Base-by-base conservation (phyloP, 1,284 basidiomycete genomes). In the Coniferiporia sulphurascens region DNA sequence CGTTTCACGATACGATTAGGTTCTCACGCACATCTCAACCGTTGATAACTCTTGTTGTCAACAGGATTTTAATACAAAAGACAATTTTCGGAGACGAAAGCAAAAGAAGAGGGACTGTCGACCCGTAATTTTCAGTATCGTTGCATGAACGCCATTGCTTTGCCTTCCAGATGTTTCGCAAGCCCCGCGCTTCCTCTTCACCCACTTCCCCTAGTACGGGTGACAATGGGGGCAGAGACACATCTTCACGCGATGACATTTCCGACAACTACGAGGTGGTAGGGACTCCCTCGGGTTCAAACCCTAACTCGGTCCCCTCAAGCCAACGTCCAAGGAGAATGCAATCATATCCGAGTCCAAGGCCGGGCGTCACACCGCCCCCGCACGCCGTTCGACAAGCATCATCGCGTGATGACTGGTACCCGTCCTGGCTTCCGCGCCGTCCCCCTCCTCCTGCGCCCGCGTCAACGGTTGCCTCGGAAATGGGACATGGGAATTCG, bases 401-500 rank as follows among this genome's bases (percentile, higher is more conserved):
- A 43, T 36, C 59, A 7, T 57, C 55, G 22, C 45, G 49, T 6
- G 51, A 53, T 17, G 59, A 61, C 45, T 61, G 59, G 59, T 91
- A 91, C 67, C 89, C 89, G 3, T 85, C 86, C 32, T 91, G 89
- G 89, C 83, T 91, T 3, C 89, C 89, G 12, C 82, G 76, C 62
- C 80, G 89, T n/a, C 89, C 89, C 4, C 84, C 84, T 19, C 86
- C 82, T 1, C 89, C 89, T 1, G 82, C 81, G 12, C 89, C 89
- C 3, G 80, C 80, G 3, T 88, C 86, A 9, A 89, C 87, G 3
- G 73, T 86, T 61, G 83, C 84, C 58, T 86, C 84, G 13, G 80
- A 79, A 21, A 70, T 71, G 35, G 74, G 78, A 36, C 77, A 75
- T 12, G 73, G 70, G 59, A 72, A 73, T 66, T 67, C 65, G 38